Evolutionary conservation across 2,329 filamentous ascomycete species (phyloP), one percentile per base, ranked within the genome.

Genomic region (Diaporthe humulicola): DNA sequence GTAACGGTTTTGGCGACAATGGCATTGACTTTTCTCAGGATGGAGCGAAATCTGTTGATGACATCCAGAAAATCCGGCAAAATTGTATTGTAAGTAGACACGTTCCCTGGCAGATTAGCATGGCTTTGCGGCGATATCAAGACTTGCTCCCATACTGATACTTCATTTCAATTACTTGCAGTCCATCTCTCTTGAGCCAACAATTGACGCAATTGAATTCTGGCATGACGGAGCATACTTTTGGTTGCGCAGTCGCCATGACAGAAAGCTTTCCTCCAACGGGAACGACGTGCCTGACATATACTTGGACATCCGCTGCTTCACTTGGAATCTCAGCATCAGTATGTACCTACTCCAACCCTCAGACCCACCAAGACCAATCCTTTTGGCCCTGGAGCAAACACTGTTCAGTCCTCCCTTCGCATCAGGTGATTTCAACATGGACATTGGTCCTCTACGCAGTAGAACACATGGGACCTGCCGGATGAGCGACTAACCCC

Each of bases 261-360:
- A n/a, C 1, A 19, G 52, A 19, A 71, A 66, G 40, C 57, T 74
- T n/a, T 22, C 40, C 30, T 50, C 14, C 1, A 56, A 66, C 12
- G 73, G 73, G 2, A 71, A 80, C 48, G 60, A 78, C 1, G 77
- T 78, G 38, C 80, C 78, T 4, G 75, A 78, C 45, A 79, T 77
- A 30, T 79, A 81, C 25, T 76, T 81, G 22, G 74, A 77, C 30
- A 80, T 81, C 1, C 58, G 58, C n/a, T 74, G 73, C 22, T 58
- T 74, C 28, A 74, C 54, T 30, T 74, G 73, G 73, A 74, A 33
- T 2, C 48, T 58, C 17, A 74, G 67, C n/a, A 71, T 33, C 3
- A 48, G 73, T 48, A 71, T 8, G 73, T 52, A 10, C 17, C 14
- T 1, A 56, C 19, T 33, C 22, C 25, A 12, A 15, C 19, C 5